phyloP scores from a whole-genome alignment of 495 filamentous ascomycete species.

The Trichocladium uniseriatum region DNA sequence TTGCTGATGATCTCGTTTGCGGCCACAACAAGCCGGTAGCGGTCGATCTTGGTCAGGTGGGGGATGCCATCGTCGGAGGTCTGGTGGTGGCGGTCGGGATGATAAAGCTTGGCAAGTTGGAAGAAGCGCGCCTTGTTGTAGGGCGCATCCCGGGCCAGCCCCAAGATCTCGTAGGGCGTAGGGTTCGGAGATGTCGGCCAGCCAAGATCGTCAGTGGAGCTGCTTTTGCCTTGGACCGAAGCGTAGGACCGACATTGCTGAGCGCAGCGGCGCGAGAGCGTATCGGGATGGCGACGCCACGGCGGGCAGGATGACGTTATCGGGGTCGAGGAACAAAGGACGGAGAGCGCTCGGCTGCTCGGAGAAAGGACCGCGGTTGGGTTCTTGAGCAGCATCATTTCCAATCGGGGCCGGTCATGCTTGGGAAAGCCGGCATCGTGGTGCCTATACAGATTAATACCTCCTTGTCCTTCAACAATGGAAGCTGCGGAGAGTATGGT shows the following conservation, averaged over 20 bases:
- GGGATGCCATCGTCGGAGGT: constrained; percentile 37
- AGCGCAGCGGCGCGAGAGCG: not conserved
- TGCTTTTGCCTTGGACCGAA: constrained; percentile 19
- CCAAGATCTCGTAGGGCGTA: constrained; percentile 90
- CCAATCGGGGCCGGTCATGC: constrained; percentile 17
- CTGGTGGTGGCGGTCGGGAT: constrained; percentile 64
- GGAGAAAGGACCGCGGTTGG: constrained; percentile 23
- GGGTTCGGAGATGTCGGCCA: constrained; percentile 43
- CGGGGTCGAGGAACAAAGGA: constrained; percentile 12
- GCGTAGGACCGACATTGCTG: constrained; percentile 12
- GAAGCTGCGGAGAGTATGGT: not conserved
- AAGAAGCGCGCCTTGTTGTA: constrained; percentile 82
- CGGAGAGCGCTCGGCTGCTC: constrained; percentile 12
- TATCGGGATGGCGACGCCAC: not conserved
- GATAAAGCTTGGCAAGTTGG: constrained; percentile 88
- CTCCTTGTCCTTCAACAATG: too few species aligned
- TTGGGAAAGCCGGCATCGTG: constrained; percentile 13
- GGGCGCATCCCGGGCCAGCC: constrained; percentile 47
- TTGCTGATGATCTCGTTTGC: constrained; percentile 90
- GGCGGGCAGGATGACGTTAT: constrained; percentile 27
- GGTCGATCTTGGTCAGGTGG: constrained; percentile 58
- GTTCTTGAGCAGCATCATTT: constrained; percentile 27
- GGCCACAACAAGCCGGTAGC: constrained; percentile 76
- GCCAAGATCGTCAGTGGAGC: constrained; percentile 18
- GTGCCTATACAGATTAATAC: too few species aligned